phyloP scores from a whole-genome alignment of 495 filamentous ascomycete species.

The Aspergillus mulundensis region DNA sequence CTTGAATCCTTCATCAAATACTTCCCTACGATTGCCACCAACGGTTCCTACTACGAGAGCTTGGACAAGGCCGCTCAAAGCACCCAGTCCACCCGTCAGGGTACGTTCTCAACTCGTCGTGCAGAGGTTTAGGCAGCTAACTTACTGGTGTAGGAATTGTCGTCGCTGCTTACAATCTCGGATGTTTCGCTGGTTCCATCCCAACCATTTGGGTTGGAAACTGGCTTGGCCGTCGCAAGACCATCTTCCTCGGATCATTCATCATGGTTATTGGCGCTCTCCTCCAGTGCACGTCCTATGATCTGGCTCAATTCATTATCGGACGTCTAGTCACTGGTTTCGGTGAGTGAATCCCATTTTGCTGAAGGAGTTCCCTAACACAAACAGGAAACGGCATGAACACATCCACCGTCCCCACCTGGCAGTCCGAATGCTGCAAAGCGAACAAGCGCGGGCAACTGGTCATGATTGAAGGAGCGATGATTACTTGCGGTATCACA shows the following conservation, averaged over 20 bases:
- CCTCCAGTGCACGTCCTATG: constrained; percentile 58
- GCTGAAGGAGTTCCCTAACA: not conserved
- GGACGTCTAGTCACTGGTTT: constrained; percentile 59
- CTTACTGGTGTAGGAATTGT: constrained; percentile 39
- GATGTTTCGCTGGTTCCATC: constrained; percentile 60
- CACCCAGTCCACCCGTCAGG: constrained; percentile 53
- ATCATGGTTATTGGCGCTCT: constrained; percentile 67
- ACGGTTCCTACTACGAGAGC: constrained; percentile 21
- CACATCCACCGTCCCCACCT: constrained; percentile 67
- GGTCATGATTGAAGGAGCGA: constrained; percentile 73
- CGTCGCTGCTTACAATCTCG: constrained; percentile 64
- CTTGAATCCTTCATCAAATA: constrained; percentile 48
- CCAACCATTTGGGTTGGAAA: constrained; percentile 60
- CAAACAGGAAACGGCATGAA: constrained; percentile 53
- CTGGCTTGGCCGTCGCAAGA: constrained; percentile 62
- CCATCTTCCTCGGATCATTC: constrained; percentile 65
- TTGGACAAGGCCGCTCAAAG: constrained; percentile 27
- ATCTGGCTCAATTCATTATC: constrained; percentile 60
- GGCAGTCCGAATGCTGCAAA: constrained; percentile 76
- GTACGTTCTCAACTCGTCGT: constrained; percentile 27
- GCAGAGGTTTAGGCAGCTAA: not conserved
- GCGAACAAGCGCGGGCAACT: constrained; percentile 69
- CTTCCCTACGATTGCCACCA: constrained; percentile 55
- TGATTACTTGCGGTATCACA: constrained; percentile 69
- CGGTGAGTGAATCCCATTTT: constrained; percentile 30